phyloP scores from a whole-genome alignment of 2,329 filamentous ascomycete species.

The Colletotrichum coccodes region DNA sequence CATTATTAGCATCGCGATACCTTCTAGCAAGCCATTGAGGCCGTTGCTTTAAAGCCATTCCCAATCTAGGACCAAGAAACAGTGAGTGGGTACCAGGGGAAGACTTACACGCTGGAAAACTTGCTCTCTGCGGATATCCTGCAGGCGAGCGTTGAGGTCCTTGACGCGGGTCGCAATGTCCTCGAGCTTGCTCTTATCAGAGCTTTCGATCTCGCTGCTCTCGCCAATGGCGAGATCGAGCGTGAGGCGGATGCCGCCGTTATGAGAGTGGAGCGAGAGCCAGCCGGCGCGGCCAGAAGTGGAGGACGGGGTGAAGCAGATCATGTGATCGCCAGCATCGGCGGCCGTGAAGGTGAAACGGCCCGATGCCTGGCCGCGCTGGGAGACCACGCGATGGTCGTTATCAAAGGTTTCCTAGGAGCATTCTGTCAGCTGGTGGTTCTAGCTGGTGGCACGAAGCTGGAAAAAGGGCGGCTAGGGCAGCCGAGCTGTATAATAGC shows the following conservation, averaged over 20 bases:
- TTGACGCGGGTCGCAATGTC: slow-evolving; percentile 89
- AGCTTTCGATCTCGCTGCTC: slow-evolving; percentile 91
- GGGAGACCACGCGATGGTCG: slow-evolving; percentile 93
- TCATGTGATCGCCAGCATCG: slow-evolving; percentile 93
- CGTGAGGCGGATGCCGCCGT: slow-evolving; percentile 83
- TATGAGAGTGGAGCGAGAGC: slow-evolving; percentile 72
- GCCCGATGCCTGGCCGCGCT: slow-evolving; percentile 79
- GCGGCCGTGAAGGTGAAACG: slow-evolving; percentile 96
- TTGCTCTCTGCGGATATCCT: slow-evolving; percentile 93
- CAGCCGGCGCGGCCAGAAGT: slow-evolving; percentile 76
- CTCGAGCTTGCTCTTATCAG: slow-evolving; percentile 91
- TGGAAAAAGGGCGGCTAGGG: not conserved
- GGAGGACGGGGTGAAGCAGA: slow-evolving; percentile 91
- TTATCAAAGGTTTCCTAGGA: slow-evolving; percentile 94
- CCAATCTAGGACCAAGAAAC: not conserved
- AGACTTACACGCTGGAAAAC: slow-evolving; percentile 87
- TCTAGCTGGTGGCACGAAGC: not conserved
- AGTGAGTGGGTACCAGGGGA: not conserved
- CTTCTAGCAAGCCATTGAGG: not conserved
- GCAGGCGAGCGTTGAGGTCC: slow-evolving; percentile 87
- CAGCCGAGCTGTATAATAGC: not conserved
- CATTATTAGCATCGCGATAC: slow-evolving; percentile 1
- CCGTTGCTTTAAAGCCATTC: too few relatives aligned
- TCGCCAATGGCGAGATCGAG: slow-evolving; percentile 95
- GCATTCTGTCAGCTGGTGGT: slow-evolving; percentile 23